Base-by-base conservation (phyloP, 2,329 filamentous ascomycete genomes). In the Pseudogymnoascus sp. region DNA sequence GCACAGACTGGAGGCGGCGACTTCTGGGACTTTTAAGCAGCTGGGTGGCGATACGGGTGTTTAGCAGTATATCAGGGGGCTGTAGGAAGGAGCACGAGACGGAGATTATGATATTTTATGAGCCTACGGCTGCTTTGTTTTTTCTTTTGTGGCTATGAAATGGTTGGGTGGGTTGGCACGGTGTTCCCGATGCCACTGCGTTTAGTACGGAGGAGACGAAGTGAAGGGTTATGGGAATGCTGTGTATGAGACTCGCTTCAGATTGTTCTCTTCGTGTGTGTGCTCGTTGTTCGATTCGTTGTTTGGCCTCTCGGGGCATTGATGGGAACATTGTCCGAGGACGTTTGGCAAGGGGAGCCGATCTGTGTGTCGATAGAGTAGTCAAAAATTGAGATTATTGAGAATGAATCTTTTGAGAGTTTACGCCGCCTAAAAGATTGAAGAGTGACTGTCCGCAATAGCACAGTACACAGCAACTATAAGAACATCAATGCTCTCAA, bases 1-100 rank as follows among this genome's bases (percentile, higher is more conserved):
- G 23, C 40, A 16, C 69, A 74, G 64, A 63, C 69, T 53, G 69
- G 69, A 6, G 71, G 73, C 40, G 70, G 70, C 59, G 73, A 73
- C 64, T 75, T 75, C 64, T 76, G 74, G 74, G 70, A 74, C 53
- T 75, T 75, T 64, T 76, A 69, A 68, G 18, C 28, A 56, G 18
- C 18, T 50, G 11, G n/a, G 14, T 6, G 25, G 14, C 4, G 25
- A 31, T 18, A 18, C n/a, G 10, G 46, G 46, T 31, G 46, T 53
- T 56, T 21, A 56, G 16, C 50, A 28, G 28, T 5, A 56, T 34
- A 56, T 21, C 10, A 36, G 28, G 28, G 4, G 8, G 28, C 7
- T 18, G 46, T 12, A 6, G n/a, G 46, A 56, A 56, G 28, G 28
- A 34, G 50, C 16, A 56, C 28, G 28, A 56, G 50, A 56, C 50